These are phyloP conservation scores for Daedalea quercina DNA, from an alignment of 768 basidiomycete species.

Conservation along the genomic window DNA sequence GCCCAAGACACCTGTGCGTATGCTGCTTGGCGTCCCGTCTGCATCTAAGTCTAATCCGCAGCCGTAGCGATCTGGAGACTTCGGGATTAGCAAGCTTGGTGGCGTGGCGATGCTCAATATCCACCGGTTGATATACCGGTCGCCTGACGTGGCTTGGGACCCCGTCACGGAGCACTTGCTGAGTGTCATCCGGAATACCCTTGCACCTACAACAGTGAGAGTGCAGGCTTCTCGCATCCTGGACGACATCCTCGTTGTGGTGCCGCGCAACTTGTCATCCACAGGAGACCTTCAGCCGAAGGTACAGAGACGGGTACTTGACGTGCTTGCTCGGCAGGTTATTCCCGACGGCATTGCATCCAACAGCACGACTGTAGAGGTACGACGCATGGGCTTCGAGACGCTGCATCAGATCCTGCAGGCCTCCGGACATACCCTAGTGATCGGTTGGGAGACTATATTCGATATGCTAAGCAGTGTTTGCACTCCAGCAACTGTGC, in stretches of 20 bases:
- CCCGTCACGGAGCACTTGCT: slow-evolving; percentile 76
- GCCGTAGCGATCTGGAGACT: slow-evolving; percentile 81
- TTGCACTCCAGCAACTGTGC: slow-evolving; percentile 44
- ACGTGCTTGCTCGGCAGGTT: slow-evolving; percentile 78
- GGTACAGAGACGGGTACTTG: slow-evolving; percentile 80
- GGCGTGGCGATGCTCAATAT: slow-evolving; percentile 78
- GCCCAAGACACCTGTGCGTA: slow-evolving; percentile 65
- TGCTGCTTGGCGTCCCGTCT: background rate
- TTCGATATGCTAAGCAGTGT: slow-evolving; percentile 91
- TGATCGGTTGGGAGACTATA: slow-evolving; percentile 90
- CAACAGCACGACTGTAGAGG: slow-evolving; percentile 57
- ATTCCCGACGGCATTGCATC: slow-evolving; percentile 33
- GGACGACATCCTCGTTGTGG: slow-evolving; percentile 74
- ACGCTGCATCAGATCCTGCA: slow-evolving; percentile 88
- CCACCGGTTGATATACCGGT: slow-evolving; percentile 78
- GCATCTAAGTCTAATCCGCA: background rate
- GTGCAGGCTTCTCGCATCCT: slow-evolving; percentile 85
- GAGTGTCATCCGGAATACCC: slow-evolving; percentile 59
- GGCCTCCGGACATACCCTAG: slow-evolving; percentile 83
- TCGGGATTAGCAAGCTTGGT: slow-evolving; percentile 85
- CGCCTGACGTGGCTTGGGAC: slow-evolving; percentile 81
- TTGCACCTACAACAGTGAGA: slow-evolving; percentile 71
- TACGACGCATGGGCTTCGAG: slow-evolving; percentile 84
- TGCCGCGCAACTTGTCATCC: slow-evolving; percentile 63
- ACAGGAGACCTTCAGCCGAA: slow-evolving; percentile 56